Base-by-base conservation (phyloP, 257 asterid genomes). In the Linaria vulgaris region DNA sequence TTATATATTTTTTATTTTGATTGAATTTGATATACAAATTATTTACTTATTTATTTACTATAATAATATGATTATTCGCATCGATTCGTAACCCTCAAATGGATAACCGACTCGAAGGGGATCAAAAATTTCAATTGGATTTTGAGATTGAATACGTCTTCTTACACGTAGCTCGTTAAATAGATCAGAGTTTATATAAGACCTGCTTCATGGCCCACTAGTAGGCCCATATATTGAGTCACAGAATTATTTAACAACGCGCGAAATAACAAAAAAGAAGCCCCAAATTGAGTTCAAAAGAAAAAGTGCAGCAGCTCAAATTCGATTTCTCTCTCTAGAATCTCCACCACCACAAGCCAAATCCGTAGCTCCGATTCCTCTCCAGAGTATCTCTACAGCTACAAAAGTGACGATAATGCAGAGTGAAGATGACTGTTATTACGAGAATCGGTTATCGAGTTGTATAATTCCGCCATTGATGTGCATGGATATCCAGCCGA, bases 371-470 rank as follows among this genome's bases (percentile, higher is more conserved):
- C 63, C 31, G 9, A 20, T 44, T 58, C 23, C 34, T 58, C 31
- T 41, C 21, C 59, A 44, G 3, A 44, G 49, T 13, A 44, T 44
- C 19, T n/a, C 17, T 12, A 43, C 48, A 43, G n/a, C 48, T 12
- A 1, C 48, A 10, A 12, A 43, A 12, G 41, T 3, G 41, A 34
- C 5, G 5, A 66, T 60, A 70, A 72, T 68, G 79, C 79, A 59
- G 72, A 61, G 57, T 57, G 74, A 27, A 2, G 4, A 47, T 19
- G 76, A 69, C 58, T 75, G 69, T 46, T 48, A 34, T 24, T 60
- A 12, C 16, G 69, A 71, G 46, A 83, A 74, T 58, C 72, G 82
- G 17, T 64, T 68, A 30, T 68, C 78, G 19, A 75, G 52, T 64
- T 72, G 74, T 74, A 37, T 77, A 31, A 56, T 76, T 45, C 79